phyloP scores from a whole-genome alignment of 2,329 filamentous ascomycete species.

The Meredithiella fracta region DNA sequence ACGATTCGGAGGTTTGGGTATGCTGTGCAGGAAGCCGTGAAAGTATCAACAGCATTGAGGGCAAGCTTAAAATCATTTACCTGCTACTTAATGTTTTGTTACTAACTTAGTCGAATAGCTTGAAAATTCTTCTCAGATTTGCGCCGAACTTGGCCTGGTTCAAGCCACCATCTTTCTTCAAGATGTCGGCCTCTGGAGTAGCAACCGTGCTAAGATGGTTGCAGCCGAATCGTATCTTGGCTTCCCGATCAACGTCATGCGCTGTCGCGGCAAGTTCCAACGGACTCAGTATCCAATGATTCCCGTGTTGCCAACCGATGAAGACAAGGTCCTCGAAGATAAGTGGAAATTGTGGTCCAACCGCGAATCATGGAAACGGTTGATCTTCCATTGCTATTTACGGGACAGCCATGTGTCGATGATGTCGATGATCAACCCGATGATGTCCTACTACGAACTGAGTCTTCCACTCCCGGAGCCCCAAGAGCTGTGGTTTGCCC shows the following conservation, averaged over 20 bases:
- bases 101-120: conserved; percentile 23
- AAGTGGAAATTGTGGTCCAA: conserved; percentile 52
- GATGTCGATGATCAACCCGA: conserved; percentile 44
- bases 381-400: conserved; percentile 48
- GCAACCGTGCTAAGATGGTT: conserved; percentile 39
- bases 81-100: neutral
- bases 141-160: conserved; percentile 31
- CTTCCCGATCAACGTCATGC: conserved; percentile 36
- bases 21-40: conserved; percentile 35
- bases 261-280: conserved; percentile 41
- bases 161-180: conserved; percentile 33
- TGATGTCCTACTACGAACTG: conserved; percentile 54
- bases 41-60: conserved; percentile 19
- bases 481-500: conserved; percentile 48
- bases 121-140: conserved; percentile 31
- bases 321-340: conserved; percentile 37
- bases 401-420: conserved; percentile 53
- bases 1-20: conserved; percentile 45
- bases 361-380: conserved; percentile 48
- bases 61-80: conserved; percentile 16
- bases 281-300: conserved; percentile 36
- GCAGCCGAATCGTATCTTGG: conserved; percentile 34
- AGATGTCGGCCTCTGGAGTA: conserved; percentile 37
- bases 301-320: conserved; percentile 34
- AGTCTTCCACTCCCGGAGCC: conserved; percentile 47